Evolutionary conservation across 139 green algal species (phyloP).

Genomic region (Picochlorum costavermella): DNA sequence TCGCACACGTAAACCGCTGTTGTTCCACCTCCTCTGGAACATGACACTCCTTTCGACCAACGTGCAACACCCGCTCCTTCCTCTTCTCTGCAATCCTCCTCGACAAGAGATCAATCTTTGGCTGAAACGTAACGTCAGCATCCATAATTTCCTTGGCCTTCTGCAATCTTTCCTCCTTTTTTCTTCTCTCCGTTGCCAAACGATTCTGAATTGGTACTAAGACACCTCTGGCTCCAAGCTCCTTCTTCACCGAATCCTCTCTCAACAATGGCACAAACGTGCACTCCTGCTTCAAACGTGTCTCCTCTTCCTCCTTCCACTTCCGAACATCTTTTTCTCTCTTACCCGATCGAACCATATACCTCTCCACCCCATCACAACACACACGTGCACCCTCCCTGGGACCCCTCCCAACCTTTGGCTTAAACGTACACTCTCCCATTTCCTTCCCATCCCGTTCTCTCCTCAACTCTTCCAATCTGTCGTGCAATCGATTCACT

Average conservation of each 20-base stretch:
- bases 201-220: background rate
- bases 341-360: background rate
- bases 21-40: background rate
- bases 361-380: background rate
- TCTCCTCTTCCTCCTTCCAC: background rate
- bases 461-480: background rate
- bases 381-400: background rate
- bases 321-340: background rate
- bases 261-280: background rate
- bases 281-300: background rate
- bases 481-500: background rate
- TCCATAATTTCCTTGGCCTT: background rate
- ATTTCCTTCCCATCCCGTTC: background rate
- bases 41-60: background rate
- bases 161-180: background rate
- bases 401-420: background rate
- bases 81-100: background rate
- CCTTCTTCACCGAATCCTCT: background rate
- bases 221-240: background rate
- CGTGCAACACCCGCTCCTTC: background rate
- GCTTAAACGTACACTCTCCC: conserved; percentile 3
- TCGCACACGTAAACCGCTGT: background rate
- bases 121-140: background rate
- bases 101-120: background rate
- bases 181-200: background rate